Evolutionary conservation across 2,329 filamentous ascomycete species (phyloP), one percentile per base, ranked within the genome.

Genomic region (Graphiopsis chlorocephala): DNA sequence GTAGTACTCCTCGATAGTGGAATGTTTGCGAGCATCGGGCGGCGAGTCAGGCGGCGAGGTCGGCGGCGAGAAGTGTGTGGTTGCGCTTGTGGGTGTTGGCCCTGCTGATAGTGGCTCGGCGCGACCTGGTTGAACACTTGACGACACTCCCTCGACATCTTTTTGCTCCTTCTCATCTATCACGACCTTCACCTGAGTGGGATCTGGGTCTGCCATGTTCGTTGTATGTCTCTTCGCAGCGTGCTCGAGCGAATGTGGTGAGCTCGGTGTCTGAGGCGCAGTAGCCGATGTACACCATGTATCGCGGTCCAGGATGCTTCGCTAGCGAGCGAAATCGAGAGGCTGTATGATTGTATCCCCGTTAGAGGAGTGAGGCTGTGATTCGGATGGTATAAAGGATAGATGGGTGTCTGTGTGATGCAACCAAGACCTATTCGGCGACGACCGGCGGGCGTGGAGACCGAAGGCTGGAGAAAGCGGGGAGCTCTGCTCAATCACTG

Each of bases 1-100:
- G 59, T 73, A 74, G 59, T 73, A 72, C 56, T 72, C 68, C 11
- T 72, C 69, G n/a, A 66, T 56, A 14, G 65, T 65, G 7, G 68
- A 63, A 17, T 64, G 64, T 17, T 62, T 66, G 25, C 66, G 62
- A 33, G 35, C 53, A 11, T 63, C 67, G 26, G 70, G 64, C 15
- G 67, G 65, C 5, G 64, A 67, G 14, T 64, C 64, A 17, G 72
- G 71, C 14, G 71, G 71, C 53, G 72, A 72, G 28, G 64, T 61
- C 8, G 70, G 71, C 58, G 72, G 71, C 20, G 73, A 74, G 11
- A 65, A 59, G 7, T 70, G 65, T 15, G 71, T 48, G 20, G 45
- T 48, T 17, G 63, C 47, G 47, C 47, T 60, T 12, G 45, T 64
- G 23, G 47, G 45, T 45, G 57, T 60, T 48, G 63, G 63, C 15